Percentiles rank a stretch among this genome's conserved stretches.
These are phyloP conservation scores for Astrothelium subdiscretum DNA, from an alignment of 495 filamentous ascomycete species.

Conservation along the genomic window DNA sequence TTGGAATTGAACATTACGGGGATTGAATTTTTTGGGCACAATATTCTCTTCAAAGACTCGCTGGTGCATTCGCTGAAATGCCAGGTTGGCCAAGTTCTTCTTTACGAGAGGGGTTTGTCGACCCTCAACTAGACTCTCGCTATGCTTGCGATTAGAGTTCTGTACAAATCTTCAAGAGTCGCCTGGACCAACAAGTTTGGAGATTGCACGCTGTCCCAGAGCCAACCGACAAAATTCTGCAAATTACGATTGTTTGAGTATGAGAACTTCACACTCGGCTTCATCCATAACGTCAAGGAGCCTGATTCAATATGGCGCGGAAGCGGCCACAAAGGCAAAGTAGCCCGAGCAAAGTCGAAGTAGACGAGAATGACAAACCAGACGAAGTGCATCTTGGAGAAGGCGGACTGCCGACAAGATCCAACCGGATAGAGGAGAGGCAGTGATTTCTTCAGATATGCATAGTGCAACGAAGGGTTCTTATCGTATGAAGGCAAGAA, in stretches of 20 bases:
- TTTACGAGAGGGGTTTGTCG: neutral
- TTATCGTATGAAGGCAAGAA: too few relatives aligned
- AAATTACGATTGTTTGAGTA: neutral
- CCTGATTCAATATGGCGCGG: neutral
- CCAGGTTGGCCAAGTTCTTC: neutral
- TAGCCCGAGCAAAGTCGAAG: neutral
- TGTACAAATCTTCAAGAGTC: neutral
- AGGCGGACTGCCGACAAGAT: neutral
- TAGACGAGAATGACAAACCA: neutral
- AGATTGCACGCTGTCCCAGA: neutral
- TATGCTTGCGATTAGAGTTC: neutral
- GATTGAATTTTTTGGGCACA: conserved; percentile 65
- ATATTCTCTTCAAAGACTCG: conserved; percentile 47
- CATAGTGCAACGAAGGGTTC: neutral
- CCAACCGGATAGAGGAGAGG: too few relatives aligned
- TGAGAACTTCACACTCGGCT: neutral
- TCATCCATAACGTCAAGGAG: neutral
- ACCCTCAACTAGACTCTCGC: neutral
- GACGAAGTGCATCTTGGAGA: neutral
- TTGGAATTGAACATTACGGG: conserved; percentile 47
- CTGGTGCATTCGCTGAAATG: neutral
- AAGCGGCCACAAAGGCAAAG: neutral
- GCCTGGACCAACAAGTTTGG: neutral
- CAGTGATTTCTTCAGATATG: too few relatives aligned
- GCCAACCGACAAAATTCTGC: neutral